Conservation (phyloP, 1,284 basidiomycete species). For the Pseudomicrostroma phylloplanum region DNA sequence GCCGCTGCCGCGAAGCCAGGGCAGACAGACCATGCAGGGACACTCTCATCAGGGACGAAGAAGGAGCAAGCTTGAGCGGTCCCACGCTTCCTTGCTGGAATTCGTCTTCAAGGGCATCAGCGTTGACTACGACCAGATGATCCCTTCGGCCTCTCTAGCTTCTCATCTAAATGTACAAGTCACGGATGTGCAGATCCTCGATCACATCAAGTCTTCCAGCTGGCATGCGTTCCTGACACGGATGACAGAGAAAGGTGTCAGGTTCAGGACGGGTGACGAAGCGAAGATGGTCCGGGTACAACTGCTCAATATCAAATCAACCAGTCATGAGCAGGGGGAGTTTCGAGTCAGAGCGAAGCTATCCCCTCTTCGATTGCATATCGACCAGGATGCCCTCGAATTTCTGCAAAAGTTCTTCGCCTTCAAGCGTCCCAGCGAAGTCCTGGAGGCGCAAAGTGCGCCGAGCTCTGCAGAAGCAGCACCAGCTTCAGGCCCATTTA, state of each 20-base stretch:
- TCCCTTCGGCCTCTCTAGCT: constrained; percentile 18
- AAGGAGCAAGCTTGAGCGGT: constrained; percentile 63
- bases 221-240: constrained; percentile 91
- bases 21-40: constrained; percentile 3
- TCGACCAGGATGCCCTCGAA: constrained; percentile 96
- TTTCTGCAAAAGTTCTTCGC: constrained; percentile 94
- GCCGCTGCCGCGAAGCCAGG: constrained; percentile 17
- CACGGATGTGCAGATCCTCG: constrained; percentile 74
- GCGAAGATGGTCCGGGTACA: constrained; percentile 90
- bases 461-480: constrained; percentile 22
- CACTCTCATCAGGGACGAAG: not conserved
- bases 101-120: constrained; percentile 66
- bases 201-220: constrained; percentile 95
- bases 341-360: constrained; percentile 61
- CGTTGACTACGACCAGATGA: constrained; percentile 51
- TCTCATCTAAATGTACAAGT: constrained; percentile 28
- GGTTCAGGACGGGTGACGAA: constrained; percentile 77
- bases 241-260: constrained; percentile 47
- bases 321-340: constrained; percentile 58
- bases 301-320: constrained; percentile 51
- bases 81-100: constrained; percentile 74
- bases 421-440: constrained; percentile 59
- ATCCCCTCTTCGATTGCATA: constrained; percentile 75
- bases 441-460: constrained; percentile 13
- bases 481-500: constrained; percentile 6